Evolutionary conservation across 805 yeast species (phyloP).

Genomic region (Zygotorulaspora florentina): DNA sequence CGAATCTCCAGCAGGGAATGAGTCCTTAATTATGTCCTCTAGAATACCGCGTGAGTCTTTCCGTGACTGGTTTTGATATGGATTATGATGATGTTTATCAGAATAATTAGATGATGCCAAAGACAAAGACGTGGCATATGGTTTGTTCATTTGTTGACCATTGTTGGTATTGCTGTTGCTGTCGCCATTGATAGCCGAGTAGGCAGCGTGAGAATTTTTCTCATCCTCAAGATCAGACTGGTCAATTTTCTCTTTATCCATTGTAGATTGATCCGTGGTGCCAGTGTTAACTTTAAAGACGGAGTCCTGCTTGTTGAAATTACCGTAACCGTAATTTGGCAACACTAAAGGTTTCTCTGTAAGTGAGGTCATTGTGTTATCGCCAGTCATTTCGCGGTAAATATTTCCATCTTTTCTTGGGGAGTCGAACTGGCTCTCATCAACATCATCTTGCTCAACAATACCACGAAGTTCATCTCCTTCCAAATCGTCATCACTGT

Average conservation of each 20-base stretch:
- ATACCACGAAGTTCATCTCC: slow-evolving; percentile 20
- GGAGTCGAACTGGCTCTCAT: slow-evolving; percentile 7
- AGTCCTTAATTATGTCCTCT: slow-evolving; percentile 26
- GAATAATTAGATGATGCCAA: slow-evolving; percentile 25
- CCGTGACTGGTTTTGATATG: slow-evolving; percentile 9
- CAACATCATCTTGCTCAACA: slow-evolving; percentile 8
- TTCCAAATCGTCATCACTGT: slow-evolving; percentile 16
- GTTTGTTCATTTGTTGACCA: slow-evolving; percentile 1
- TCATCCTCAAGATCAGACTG: slow-evolving; percentile 8
- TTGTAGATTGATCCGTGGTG: slow-evolving; percentile 12
- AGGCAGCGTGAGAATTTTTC: slow-evolving; percentile 15
- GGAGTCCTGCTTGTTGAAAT: slow-evolving; percentile 8
- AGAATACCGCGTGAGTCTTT: slow-evolving; percentile 19
- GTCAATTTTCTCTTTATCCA: slow-evolving; percentile 7
- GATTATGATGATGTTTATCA: slow-evolving; percentile 8
- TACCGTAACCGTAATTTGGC: slow-evolving; percentile 8
- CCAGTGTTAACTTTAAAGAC: slow-evolving; percentile 12
- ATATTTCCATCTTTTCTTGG: slow-evolving; percentile 4
- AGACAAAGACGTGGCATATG: slow-evolving; percentile 15
- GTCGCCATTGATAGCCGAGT: slow-evolving; percentile 23
- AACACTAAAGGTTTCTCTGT: slow-evolving; percentile 10
- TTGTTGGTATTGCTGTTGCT: background rate
- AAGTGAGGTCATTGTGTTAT: slow-evolving; percentile 7
- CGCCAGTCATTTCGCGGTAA: slow-evolving; percentile 6
- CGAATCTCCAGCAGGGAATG: slow-evolving; percentile 14